These are phyloP conservation scores for Apiospora marii DNA, from an alignment of 2,329 filamentous ascomycete genomes.

Conservation along the genomic window DNA sequence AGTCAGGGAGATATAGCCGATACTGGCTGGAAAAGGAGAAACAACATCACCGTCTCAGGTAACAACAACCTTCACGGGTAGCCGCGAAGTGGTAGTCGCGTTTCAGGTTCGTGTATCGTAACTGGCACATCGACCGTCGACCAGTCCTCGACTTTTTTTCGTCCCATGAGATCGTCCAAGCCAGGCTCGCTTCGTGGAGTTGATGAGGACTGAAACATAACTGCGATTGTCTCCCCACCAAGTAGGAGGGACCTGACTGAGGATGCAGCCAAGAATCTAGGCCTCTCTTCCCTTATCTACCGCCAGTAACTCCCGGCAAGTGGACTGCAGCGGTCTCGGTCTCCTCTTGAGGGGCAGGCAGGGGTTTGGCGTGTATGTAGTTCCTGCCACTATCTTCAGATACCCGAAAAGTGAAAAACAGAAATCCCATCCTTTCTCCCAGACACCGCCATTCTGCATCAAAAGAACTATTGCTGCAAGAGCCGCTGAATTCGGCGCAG, in stretches of 20 bases:
- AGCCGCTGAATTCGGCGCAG: neutral
- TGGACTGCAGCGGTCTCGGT: neutral
- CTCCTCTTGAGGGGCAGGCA: neutral
- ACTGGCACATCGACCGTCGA: neutral
- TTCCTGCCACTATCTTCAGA: neutral
- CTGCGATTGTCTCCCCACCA: neutral
- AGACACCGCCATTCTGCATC: neutral
- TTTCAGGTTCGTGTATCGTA: neutral
- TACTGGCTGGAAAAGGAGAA: neutral
- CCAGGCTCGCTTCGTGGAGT: neutral
- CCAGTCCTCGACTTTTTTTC: neutral
- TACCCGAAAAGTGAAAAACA: neutral
- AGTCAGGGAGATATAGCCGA: neutral
- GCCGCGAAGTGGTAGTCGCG: constrained; percentile 1
- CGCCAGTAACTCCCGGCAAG: neutral
- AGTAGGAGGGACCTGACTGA: neutral
- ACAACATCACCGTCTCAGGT: neutral
- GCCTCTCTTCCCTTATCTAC: neutral
- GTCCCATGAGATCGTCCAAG: neutral
- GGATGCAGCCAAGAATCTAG: neutral
- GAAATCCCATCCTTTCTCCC: neutral
- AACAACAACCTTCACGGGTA: neutral
- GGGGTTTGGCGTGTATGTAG: neutral
- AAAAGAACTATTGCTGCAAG: neutral
- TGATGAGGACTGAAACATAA: neutral